Percentiles rank a stretch among this genome's conserved stretches.
Conservation (phyloP, 2,329 filamentous ascomycete genomes). For the Pezicula rhizophila region DNA sequence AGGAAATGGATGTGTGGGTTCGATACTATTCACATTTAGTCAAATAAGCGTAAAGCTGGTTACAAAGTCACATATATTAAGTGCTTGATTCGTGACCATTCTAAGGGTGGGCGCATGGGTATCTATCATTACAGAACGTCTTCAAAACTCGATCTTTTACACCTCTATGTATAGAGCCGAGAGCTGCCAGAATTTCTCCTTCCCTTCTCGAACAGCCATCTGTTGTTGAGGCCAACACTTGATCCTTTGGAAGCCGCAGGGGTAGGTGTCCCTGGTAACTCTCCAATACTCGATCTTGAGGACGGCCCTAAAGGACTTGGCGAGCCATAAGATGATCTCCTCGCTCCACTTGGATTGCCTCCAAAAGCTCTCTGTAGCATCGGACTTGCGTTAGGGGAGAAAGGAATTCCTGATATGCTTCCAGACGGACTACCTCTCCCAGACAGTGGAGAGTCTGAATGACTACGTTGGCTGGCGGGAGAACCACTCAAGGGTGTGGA, state of each 20-base stretch:
- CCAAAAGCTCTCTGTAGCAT: slow-evolving; percentile 64
- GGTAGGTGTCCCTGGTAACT: slow-evolving; percentile 52
- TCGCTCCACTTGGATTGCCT: slow-evolving; percentile 37
- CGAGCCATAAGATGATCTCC: slow-evolving; percentile 59
- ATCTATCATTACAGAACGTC: slow-evolving; percentile 16
- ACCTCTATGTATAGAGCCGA: slow-evolving; percentile 20
- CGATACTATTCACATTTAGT: background rate
- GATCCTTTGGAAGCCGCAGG: slow-evolving; percentile 61
- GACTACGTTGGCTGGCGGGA: slow-evolving; percentile 43
- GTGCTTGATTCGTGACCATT: background rate
- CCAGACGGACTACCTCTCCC: slow-evolving; percentile 45
- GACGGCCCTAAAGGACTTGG: slow-evolving; percentile 44
- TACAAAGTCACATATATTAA: background rate
- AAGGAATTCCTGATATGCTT: slow-evolving; percentile 38
- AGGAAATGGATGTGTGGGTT: background rate
- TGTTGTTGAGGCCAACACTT: slow-evolving; percentile 77
- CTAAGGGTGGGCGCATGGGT: slow-evolving; percentile 11
- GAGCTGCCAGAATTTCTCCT: slow-evolving; percentile 32
- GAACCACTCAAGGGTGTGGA: slow-evolving; percentile 54
- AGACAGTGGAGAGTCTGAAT: slow-evolving; percentile 52
- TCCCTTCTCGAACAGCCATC: slow-evolving; percentile 90
- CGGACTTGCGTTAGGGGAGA: slow-evolving; percentile 47
- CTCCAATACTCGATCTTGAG: slow-evolving; percentile 23
- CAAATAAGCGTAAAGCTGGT: background rate
- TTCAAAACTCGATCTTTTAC: background rate